phyloP scores from a whole-genome alignment of 2,329 filamentous ascomycete species.

The Coniosporium tulheliwenetii region DNA sequence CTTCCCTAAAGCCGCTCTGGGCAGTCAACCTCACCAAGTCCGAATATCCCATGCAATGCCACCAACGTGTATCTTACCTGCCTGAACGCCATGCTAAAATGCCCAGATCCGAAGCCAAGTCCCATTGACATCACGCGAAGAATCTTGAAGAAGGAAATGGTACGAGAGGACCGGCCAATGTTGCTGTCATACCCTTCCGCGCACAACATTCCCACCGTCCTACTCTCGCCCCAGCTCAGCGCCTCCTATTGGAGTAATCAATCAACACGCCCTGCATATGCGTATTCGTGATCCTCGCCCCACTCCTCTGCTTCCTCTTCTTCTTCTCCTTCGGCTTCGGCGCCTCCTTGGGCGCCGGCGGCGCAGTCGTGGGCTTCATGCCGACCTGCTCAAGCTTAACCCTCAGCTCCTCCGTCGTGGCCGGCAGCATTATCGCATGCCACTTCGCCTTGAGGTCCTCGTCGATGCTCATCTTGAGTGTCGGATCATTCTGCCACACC shows the following conservation, averaged over 20 bases:
- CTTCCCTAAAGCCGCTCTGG: too few relatives aligned
- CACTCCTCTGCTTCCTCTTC: slow-evolving; percentile 60
- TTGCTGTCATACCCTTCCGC: too few relatives aligned
- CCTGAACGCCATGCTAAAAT: too few relatives aligned
- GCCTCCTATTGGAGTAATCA: slow-evolving; percentile 43
- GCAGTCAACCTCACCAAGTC: too few relatives aligned
- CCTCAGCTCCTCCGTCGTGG: slow-evolving; percentile 55
- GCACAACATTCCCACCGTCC: too few relatives aligned
- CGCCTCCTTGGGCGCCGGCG: slow-evolving; percentile 48
- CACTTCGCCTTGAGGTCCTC: slow-evolving; percentile 72
- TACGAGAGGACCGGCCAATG: too few relatives aligned
- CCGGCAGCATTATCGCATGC: slow-evolving; percentile 64
- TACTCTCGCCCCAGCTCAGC: slow-evolving; percentile 7
- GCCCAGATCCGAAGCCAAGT: too few relatives aligned
- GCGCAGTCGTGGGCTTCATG: slow-evolving; percentile 59
- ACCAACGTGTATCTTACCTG: too few relatives aligned
- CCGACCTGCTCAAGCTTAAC: slow-evolving; percentile 62
- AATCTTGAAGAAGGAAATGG: too few relatives aligned
- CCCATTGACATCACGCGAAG: too few relatives aligned
- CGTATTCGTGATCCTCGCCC: slow-evolving; percentile 71
- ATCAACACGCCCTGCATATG: slow-evolving; percentile 75
- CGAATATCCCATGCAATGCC: too few relatives aligned
- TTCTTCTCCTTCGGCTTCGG: slow-evolving; percentile 39
- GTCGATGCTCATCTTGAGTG: slow-evolving; percentile 60
- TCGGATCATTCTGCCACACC: slow-evolving; percentile 80